A percentile compares a stretch with the other conserved stretches of the same genome.
phyloP scores from a whole-genome alignment of 1,284 basidiomycete genomes.

The Malassezia globosa region DNA sequence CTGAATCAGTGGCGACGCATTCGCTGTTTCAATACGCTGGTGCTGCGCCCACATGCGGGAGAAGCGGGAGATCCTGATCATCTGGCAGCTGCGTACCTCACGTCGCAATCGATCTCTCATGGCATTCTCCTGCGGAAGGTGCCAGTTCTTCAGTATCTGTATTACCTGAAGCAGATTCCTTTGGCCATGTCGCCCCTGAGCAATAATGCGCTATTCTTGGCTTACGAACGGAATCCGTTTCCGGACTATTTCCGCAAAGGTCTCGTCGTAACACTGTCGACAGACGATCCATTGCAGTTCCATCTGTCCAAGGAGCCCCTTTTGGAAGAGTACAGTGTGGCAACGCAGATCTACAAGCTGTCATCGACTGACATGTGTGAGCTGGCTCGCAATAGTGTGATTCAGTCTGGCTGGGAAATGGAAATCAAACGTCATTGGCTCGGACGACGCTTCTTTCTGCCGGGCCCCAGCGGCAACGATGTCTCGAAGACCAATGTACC shows the following conservation, averaged over 20 bases:
- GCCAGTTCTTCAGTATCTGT: constrained; percentile 62
- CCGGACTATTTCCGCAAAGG: constrained; percentile 95
- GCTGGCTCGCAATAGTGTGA: constrained; percentile 85
- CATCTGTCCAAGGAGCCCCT: constrained; percentile 59
- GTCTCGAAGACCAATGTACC: constrained; percentile 71
- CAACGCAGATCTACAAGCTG: constrained; percentile 54
- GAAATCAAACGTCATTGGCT: constrained; percentile 86
- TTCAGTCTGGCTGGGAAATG: constrained; percentile 98
- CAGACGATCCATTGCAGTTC: constrained; percentile 66
- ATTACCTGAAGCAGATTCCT: constrained; percentile 55
- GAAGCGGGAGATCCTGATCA: constrained; percentile 98
- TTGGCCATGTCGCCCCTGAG: constrained; percentile 94
- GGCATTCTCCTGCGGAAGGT: constrained; percentile 95
- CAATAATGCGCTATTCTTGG: constrained; percentile 93
- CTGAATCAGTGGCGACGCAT: constrained; percentile 78
- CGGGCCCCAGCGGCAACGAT: constrained; percentile 41
- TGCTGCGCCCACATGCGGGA: constrained; percentile 89
- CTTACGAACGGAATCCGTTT: constrained; percentile 92
- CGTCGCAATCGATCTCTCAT: constrained; percentile 94
- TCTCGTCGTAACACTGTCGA: constrained; percentile 89
- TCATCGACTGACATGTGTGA: constrained; percentile 57
- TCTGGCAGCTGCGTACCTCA: constrained; percentile 85
- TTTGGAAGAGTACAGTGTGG: constrained; percentile 93
- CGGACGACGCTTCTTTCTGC: constrained; percentile 65
- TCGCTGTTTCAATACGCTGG: constrained; percentile 87